Evolutionary conservation across 768 basidiomycete genomes (phyloP).

Genomic region (Tulasnella sp.): DNA sequence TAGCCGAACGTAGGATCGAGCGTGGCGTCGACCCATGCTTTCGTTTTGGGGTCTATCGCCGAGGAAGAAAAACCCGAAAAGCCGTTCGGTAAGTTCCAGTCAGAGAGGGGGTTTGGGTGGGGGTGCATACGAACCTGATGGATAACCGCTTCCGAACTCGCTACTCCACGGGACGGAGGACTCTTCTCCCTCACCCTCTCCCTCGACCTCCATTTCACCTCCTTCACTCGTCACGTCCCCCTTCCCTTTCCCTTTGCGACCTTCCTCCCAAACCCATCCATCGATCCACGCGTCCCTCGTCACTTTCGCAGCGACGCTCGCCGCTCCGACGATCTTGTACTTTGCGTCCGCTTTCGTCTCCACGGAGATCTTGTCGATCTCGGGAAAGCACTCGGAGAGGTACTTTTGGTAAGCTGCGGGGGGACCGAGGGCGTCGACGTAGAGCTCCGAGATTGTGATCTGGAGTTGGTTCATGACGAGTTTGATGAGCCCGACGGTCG

Average conservation of each 20-base stretch:
- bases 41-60: conserved; percentile 83
- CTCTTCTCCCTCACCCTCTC: too few species aligned
- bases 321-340: conserved; percentile 94
- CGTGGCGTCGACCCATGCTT: conserved; percentile 66
- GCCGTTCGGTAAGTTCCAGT: neutral
- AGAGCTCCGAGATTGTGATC: conserved; percentile 61
- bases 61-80: neutral
- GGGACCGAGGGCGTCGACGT: conserved; percentile 89
- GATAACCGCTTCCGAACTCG: conserved; percentile 75
- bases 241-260: conserved; percentile 20
- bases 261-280: conserved; percentile 72
- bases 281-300: conserved; percentile 87
- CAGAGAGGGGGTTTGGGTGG: neutral
- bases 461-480: conserved; percentile 69
- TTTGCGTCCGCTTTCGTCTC: conserved; percentile 88
- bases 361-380: conserved; percentile 70
- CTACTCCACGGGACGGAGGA: conserved; percentile 12
- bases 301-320: conserved; percentile 96
- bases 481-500: conserved; percentile 79
- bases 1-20: conserved; percentile 87
- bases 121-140: conserved; percentile 67
- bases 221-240: neutral
- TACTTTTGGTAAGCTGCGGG: conserved; percentile 77
- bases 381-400: conserved; percentile 69
- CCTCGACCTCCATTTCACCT: conserved; percentile 13